Percentiles rank a stretch among this genome's conserved stretches.
These are phyloP conservation scores for Salvia splendens DNA, from an alignment of 257 asterid genomes.

Conservation along the genomic window DNA sequence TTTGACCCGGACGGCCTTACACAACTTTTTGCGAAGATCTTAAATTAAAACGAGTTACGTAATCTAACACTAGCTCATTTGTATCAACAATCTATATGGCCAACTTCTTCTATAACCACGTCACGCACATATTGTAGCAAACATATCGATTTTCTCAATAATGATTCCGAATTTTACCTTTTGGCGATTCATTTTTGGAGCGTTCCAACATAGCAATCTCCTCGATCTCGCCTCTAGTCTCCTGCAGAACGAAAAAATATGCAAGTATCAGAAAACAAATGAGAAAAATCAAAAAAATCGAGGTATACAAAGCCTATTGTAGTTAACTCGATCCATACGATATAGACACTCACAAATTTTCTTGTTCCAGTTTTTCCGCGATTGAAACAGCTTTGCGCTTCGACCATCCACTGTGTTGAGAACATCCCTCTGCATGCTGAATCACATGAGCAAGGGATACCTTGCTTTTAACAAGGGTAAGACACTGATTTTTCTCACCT, in stretches of 20 bases:
- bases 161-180: slow-evolving; percentile 48
- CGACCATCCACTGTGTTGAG: slow-evolving; percentile 69
- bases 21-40: too few species aligned
- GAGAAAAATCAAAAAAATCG: not conserved
- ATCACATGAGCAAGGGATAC: slow-evolving; percentile 91
- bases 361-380: slow-evolving; percentile 95
- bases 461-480: slow-evolving; percentile 82
- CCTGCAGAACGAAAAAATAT: slow-evolving; percentile 45
- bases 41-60: too few species aligned
- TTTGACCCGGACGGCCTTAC: too few species aligned
- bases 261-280: not conserved
- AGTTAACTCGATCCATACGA: too few species aligned
- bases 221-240: slow-evolving; percentile 85
- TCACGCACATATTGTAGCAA: too few species aligned
- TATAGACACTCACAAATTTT: slow-evolving; percentile 62
- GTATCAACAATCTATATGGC: too few species aligned
- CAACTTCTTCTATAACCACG: too few species aligned
- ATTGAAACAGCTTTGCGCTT: slow-evolving; percentile 85
- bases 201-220: slow-evolving; percentile 82
- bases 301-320: not conserved
- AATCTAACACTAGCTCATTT: too few species aligned
- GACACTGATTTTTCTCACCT: slow-evolving; percentile 60
- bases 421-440: slow-evolving; percentile 65
- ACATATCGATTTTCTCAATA: not conserved
- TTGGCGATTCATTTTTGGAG: slow-evolving; percentile 57